phyloP scores from a whole-genome alignment of 345 rosid genomes.

The Melaleuca alternifolia region DNA sequence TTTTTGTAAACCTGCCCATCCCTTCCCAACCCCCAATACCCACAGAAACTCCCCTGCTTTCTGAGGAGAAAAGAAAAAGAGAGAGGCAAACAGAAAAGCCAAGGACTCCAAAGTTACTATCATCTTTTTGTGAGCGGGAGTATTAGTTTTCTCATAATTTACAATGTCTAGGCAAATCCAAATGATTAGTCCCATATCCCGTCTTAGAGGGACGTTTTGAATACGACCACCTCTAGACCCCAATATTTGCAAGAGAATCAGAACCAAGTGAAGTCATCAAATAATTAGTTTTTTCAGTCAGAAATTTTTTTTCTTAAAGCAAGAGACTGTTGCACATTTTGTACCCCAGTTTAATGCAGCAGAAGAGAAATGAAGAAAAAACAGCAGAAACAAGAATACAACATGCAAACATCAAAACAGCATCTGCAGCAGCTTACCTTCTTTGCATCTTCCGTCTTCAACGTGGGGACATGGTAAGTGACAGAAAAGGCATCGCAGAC shows the following conservation, averaged over 20 bases:
- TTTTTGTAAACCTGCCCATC: not conserved
- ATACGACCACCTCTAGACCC: not conserved
- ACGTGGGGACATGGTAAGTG: conserved; percentile 58
- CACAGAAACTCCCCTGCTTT: not conserved
- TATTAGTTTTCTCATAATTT: not conserved
- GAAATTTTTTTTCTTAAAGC: not conserved
- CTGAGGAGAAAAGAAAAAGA: not conserved
- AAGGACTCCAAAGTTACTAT: not conserved
- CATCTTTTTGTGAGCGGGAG: not conserved
- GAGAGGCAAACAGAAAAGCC: not conserved
- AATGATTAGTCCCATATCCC: not conserved
- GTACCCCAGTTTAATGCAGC: not conserved
- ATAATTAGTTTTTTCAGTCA: not conserved
- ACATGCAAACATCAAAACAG: not conserved
- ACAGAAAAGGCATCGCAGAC: conserved; percentile 68
- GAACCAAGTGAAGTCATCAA: not conserved
- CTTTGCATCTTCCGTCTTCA: conserved; percentile 68
- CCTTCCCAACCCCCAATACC: not conserved
- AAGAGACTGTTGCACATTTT: not conserved
- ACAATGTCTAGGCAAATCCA: not conserved
- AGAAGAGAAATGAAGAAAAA: not conserved
- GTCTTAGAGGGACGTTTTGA: not conserved
- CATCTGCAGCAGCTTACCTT: conserved; percentile 34
- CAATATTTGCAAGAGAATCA: not conserved
- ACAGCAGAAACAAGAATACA: not conserved